phyloP scores from a whole-genome alignment of 345 rosid genomes.

The Eucalyptus brandiana region DNA sequence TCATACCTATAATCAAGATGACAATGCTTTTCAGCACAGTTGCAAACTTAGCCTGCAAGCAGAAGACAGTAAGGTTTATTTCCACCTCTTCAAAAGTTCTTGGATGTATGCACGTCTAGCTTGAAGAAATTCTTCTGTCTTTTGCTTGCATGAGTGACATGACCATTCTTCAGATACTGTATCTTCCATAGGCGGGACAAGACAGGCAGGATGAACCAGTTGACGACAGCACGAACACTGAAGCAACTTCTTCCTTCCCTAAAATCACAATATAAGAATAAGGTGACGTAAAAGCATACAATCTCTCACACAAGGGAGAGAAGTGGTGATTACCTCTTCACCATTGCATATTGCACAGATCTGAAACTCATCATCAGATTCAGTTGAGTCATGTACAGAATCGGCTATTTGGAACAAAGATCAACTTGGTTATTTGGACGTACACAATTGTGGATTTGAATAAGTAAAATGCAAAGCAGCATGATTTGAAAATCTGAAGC shows the following conservation, averaged over 20 bases:
- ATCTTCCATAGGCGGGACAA: slow-evolving; percentile 78
- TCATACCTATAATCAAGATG: slow-evolving; percentile 46
- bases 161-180: slow-evolving; percentile 69
- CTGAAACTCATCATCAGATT: slow-evolving; percentile 98
- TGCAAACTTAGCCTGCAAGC: background rate
- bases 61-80: background rate
- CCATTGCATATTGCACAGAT: slow-evolving; percentile 84
- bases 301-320: background rate
- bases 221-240: slow-evolving; percentile 91
- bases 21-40: background rate
- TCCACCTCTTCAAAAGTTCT: slow-evolving; percentile 67
- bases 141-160: slow-evolving; percentile 92
- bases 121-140: slow-evolving; percentile 89
- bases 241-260: slow-evolving; percentile 94
- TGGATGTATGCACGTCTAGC: slow-evolving; percentile 51
- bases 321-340: slow-evolving; percentile 62
- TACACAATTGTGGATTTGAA: background rate
- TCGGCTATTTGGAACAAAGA: slow-evolving; percentile 50
- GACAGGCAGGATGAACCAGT: slow-evolving; percentile 77
- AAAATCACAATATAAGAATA: background rate
- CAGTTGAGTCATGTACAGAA: slow-evolving; percentile 65
- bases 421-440: background rate
- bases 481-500: background rate
- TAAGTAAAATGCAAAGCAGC: background rate
- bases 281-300: background rate